These are phyloP conservation scores for Kewa caespitosa DNA, from an alignment of 179 eudicot species.

Conservation along the genomic window DNA sequence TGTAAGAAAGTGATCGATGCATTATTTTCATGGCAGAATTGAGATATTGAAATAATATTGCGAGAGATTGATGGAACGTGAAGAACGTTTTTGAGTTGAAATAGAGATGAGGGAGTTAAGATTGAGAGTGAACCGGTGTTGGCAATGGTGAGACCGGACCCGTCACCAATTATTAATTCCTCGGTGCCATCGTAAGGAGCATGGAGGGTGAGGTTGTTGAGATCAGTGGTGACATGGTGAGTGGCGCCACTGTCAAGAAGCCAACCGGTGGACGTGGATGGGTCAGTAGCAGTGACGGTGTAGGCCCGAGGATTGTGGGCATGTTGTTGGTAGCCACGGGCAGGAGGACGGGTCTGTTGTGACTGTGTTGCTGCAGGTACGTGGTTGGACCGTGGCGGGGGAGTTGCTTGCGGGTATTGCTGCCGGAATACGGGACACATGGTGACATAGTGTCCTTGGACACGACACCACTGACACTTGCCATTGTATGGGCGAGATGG, in stretches of 20 bases:
- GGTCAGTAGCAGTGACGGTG: neutral
- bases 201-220: neutral
- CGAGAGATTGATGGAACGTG: neutral
- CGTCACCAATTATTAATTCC: neutral
- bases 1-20: neutral
- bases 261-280: neutral
- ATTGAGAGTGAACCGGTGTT: neutral
- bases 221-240: neutral
- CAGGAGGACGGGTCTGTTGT: neutral
- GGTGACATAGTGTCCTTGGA: neutral
- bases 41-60: neutral
- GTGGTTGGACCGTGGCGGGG: neutral
- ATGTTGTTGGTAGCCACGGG: neutral
- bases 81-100: neutral
- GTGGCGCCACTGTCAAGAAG: slow-evolving; percentile 13
- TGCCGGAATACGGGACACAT: neutral
- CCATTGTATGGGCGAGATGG: neutral
- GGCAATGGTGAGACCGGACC: neutral
- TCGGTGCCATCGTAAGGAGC: neutral
- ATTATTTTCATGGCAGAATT: neutral
- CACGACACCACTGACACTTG: neutral
- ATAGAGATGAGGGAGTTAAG: neutral
- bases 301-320: neutral
- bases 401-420: neutral
- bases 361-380: neutral